These are phyloP conservation scores for Vaccinium macrocarpon DNA, from an alignment of 148 eudicot genomes.

Conservation along the genomic window DNA sequence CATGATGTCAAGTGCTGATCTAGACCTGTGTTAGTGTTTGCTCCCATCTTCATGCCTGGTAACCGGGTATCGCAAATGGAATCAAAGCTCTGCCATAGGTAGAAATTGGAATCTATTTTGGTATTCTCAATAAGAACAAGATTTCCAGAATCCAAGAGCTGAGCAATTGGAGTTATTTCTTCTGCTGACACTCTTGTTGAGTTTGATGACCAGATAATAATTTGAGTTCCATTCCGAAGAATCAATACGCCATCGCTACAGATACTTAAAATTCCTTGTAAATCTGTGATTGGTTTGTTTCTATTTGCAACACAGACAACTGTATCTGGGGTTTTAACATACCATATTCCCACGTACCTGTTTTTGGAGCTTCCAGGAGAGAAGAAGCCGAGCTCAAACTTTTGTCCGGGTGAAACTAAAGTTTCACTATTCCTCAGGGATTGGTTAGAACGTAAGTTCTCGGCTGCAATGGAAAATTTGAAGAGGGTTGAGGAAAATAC, in stretches of 20 bases:
- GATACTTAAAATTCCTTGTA: neutral
- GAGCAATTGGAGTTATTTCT: constrained; percentile 7
- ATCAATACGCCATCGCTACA: neutral
- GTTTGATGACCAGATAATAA: constrained; percentile 19
- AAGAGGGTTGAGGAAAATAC: neutral
- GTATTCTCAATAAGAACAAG: constrained; percentile 12
- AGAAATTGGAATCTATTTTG: neutral
- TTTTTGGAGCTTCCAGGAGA: neutral
- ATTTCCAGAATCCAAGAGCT: constrained; percentile 26
- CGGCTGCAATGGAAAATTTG: neutral
- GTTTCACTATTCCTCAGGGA: neutral
- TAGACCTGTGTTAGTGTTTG: neutral
- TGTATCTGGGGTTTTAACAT: neutral
- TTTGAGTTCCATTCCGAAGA: neutral
- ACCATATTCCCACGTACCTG: constrained; percentile 11
- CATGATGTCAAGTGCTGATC: constrained; percentile 13
- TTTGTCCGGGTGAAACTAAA: constrained; percentile 5
- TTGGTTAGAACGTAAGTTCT: neutral
- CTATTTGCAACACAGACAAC: constrained; percentile 12
- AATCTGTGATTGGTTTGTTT: constrained; percentile 10
- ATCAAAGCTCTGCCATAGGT: constrained; percentile 14
- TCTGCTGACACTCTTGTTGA: neutral
- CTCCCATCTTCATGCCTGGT: neutral
- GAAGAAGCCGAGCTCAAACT: constrained; percentile 9
- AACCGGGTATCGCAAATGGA: neutral